Base-by-base conservation (phyloP, 2,329 filamentous ascomycete species). In the Plenodomus lindquistii region DNA sequence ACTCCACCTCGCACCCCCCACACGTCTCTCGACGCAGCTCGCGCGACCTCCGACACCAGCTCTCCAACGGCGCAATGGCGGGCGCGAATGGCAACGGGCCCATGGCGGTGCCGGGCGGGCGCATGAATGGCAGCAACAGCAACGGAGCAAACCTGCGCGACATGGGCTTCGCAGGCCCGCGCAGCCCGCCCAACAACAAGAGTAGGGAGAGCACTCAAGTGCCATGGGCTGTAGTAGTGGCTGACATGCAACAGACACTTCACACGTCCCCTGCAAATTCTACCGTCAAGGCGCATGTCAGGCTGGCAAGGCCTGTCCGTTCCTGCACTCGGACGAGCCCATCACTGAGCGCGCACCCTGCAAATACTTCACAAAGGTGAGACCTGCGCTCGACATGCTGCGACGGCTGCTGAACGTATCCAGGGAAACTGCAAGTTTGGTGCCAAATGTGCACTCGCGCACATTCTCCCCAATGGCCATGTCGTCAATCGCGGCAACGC, bases 341-440 rank as follows among this genome's bases (percentile, higher is more conserved):
- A 85, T 91, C 35, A 84, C 88, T 42, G 91, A 97, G 72, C 92
- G 89, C 54, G 85, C 95, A 58, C 84, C 85, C 11, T 99, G 94
- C 86, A 99, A 97, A 77, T 99, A 97, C 77, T 99, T 97, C 73
- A 89, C 92, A 69, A 99, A 97, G 87, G 91, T 96, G 78, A 39
- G 62, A 22, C 21, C n/a, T 13, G 4, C 31, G 13, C 16, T 22
- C 31, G 38, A 19, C 1, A 39, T 19, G 10, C 20, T 17, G 24
- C n/a, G 16, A n/a, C 6, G 17, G 11, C 35, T 44, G 24, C 35
- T 46, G 27, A 46, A 15, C 11, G 44, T n/a, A 34, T 11, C 42
- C 44, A 97, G 91, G 94, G 94, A 60, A 97, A 97, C 75, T 99
- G 94, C 85, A 97, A 97, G 74, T 99, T 97, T 72, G 94, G 94